Percentiles rank a stretch among this genome's conserved stretches.
These are phyloP conservation scores for Nectriaceae sp. DNA, from an alignment of 2,329 filamentous ascomycete genomes.

Conservation along the genomic window DNA sequence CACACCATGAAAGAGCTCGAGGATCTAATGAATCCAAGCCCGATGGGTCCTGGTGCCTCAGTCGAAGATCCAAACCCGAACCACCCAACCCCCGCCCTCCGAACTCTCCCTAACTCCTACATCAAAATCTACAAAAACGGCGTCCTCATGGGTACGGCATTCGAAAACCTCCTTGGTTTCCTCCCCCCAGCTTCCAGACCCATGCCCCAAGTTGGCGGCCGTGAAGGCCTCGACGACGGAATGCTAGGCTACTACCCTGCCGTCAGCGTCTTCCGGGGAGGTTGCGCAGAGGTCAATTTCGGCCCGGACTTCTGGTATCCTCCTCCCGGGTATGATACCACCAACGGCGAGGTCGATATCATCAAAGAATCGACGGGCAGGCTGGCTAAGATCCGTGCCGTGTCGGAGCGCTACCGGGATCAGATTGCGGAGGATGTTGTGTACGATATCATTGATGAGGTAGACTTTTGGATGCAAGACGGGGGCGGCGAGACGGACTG, in stretches of 20 bases:
- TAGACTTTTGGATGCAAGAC: conserved; percentile 83
- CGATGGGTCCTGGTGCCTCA: conserved; percentile 46
- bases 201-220: conserved; percentile 69
- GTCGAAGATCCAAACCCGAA: conserved; percentile 68
- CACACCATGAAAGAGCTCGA: conserved; percentile 86
- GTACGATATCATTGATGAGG: conserved; percentile 92
- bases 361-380: conserved; percentile 23
- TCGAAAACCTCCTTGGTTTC: conserved; percentile 86
- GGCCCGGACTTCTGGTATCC: conserved; percentile 92
- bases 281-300: conserved; percentile 91
- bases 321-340: conserved; percentile 59
- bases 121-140: conserved; percentile 96
- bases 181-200: conserved; percentile 85
- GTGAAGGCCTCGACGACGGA: conserved; percentile 89
- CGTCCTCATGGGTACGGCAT: conserved; percentile 79
- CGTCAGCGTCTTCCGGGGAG: conserved; percentile 88
- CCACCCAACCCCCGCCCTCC: conserved; percentile 72
- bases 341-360: conserved; percentile 52
- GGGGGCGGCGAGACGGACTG: conserved; percentile 52
- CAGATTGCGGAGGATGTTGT: conserved; percentile 94
- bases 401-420: conserved; percentile 82
- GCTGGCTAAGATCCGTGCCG: conserved; percentile 51
- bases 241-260: conserved; percentile 95
- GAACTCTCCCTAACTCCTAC: conserved; percentile 81
- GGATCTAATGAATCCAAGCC: conserved; percentile 73